Conservation (phyloP, 1,284 basidiomycete genomes). For the Erythrobasidium hasegawianum region DNA sequence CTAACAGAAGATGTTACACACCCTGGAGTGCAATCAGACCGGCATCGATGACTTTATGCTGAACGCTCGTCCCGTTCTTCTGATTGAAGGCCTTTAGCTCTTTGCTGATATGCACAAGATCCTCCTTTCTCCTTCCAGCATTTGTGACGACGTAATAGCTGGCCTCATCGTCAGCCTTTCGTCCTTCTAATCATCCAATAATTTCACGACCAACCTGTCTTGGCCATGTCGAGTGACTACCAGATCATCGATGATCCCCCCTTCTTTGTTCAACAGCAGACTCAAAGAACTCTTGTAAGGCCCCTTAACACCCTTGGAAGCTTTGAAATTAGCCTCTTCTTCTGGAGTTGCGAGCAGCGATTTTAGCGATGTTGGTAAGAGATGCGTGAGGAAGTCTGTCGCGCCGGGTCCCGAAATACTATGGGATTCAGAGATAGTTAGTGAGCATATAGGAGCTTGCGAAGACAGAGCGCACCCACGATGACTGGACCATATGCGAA, state of each 20-base stretch:
- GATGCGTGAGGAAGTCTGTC: slow-evolving; percentile 48
- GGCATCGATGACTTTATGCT: slow-evolving; percentile 73
- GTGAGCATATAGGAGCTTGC: not conserved
- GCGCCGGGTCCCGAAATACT: slow-evolving; percentile 49
- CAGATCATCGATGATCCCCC: slow-evolving; percentile 93
- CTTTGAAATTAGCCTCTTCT: not conserved
- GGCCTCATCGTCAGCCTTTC: too few species aligned
- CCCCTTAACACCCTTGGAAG: slow-evolving; percentile 42
- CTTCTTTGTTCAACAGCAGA: slow-evolving; percentile 78
- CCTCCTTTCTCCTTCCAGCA: slow-evolving; percentile 77
- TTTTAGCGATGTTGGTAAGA: slow-evolving; percentile 67
- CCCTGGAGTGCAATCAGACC: slow-evolving; percentile 84
- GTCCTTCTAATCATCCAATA: too few species aligned
- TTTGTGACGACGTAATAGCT: slow-evolving; percentile 96
- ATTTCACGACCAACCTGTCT: slow-evolving; percentile 46
- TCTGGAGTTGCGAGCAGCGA: slow-evolving; percentile 7
- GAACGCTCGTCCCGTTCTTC: slow-evolving; percentile 60
- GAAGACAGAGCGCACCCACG: slow-evolving; percentile 35
- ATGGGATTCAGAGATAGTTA: not conserved
- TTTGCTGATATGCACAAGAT: slow-evolving; percentile 70
- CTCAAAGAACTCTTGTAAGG: slow-evolving; percentile 65
- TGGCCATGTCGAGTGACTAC: slow-evolving; percentile 52
- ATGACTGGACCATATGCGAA: slow-evolving; percentile 76
- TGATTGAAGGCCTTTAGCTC: slow-evolving; percentile 72
- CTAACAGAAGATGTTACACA: too few species aligned